Conservation (phyloP, 371 early-diverging fungal genomes). For the Batrachochytrium dendrobatidis region DNA sequence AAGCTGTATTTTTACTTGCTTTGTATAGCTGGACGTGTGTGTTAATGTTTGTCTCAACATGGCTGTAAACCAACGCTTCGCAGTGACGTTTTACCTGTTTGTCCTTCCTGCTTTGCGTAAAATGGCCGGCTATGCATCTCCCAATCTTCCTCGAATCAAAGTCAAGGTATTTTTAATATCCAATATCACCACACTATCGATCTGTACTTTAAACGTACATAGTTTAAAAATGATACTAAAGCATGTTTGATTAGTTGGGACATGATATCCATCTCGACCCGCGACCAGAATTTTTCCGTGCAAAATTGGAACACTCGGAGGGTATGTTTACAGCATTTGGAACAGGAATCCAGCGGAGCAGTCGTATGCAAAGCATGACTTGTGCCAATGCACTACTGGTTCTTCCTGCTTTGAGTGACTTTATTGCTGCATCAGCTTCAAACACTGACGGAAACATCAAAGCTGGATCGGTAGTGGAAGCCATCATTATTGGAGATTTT, state of each 20-base stretch:
- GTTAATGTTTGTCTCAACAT: too few relatives aligned
- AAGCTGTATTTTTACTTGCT: background rate
- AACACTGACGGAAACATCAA: background rate
- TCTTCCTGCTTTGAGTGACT: slow-evolving; percentile 1
- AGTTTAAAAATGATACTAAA: too few relatives aligned
- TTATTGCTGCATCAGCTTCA: too few relatives aligned
- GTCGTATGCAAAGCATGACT: slow-evolving; percentile 69
- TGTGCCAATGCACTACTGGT: slow-evolving; percentile 70
- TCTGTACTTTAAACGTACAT: background rate
- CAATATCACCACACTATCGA: background rate
- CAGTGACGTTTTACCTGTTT: slow-evolving; percentile 80
- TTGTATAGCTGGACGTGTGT: too few relatives aligned
- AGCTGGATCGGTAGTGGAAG: background rate
- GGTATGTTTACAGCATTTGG: slow-evolving; percentile 49
- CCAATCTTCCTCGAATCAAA: slow-evolving; percentile 41
- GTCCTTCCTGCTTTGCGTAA: slow-evolving; percentile 75
- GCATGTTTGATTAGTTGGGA: slow-evolving; percentile 25
- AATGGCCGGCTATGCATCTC: slow-evolving; percentile 54
- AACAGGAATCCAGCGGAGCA: slow-evolving; percentile 72
- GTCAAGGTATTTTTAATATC: slow-evolving; percentile 58
- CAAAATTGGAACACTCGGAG: slow-evolving; percentile 31
- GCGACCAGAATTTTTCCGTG: slow-evolving; percentile 77
- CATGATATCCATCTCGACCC: slow-evolving; percentile 58
- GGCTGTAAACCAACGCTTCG: too few relatives aligned
- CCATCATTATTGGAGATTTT: background rate